phyloP scores from a whole-genome alignment of 768 basidiomycete species.

The Boletus reticuloceps region DNA sequence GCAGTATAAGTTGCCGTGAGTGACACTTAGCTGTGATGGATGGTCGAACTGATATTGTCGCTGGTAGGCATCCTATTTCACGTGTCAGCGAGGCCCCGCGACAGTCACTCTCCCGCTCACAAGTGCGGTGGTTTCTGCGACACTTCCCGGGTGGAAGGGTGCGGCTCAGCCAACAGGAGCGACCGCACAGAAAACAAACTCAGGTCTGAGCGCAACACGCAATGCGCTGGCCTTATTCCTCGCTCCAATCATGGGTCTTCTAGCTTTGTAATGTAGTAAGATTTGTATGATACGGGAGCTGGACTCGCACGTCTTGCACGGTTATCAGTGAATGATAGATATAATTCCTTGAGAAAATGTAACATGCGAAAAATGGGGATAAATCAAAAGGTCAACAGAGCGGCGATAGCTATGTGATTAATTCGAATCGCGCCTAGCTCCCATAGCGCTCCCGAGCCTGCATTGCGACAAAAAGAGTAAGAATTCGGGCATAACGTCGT shows the following conservation, averaged over 20 bases:
- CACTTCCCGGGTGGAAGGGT: conserved; percentile 38
- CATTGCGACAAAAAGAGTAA: conserved; percentile 26
- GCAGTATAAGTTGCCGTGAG: conserved; percentile 59
- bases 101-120: conserved; percentile 54
- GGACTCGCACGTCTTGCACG: neutral
- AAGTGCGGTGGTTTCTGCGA: conserved; percentile 63
- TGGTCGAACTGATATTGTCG: conserved; percentile 3
- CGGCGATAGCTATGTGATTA: conserved; percentile 8
- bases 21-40: conserved; percentile 5
- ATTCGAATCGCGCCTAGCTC: conserved; percentile 20
- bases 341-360: conserved; percentile 16
- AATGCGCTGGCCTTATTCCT: conserved; percentile 22
- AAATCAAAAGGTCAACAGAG: conserved; percentile 13
- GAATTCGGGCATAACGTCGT: conserved; percentile 16
- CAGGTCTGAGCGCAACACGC: conserved; percentile 17
- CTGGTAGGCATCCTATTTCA: conserved; percentile 63
- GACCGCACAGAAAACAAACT: conserved; percentile 20
- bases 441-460: conserved; percentile 38
- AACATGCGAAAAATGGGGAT: conserved; percentile 13
- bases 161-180: conserved; percentile 10
- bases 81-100: conserved; percentile 65
- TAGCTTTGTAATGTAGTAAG: conserved; percentile 18
- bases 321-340: conserved; percentile 11
- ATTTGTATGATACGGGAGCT: neutral
- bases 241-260: conserved; percentile 28